phyloP scores from a whole-genome alignment of 2,329 filamentous ascomycete genomes.

The Microsporum audouinii region DNA sequence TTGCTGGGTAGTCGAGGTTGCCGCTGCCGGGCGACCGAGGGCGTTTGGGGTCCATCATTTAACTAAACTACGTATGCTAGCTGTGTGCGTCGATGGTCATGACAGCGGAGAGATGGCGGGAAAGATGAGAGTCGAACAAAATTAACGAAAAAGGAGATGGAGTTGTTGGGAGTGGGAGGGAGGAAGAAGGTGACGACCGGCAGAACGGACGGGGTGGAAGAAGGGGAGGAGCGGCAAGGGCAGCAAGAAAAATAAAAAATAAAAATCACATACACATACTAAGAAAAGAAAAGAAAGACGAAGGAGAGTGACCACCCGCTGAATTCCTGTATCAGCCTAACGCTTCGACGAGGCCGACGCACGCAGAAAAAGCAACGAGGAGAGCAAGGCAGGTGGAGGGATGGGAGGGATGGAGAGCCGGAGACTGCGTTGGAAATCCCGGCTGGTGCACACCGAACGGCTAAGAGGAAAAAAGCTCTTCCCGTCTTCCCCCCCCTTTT shows the following conservation, averaged over 20 bases:
- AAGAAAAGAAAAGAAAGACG: not conserved
- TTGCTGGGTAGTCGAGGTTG: conserved; percentile 34
- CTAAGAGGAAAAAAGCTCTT: not conserved
- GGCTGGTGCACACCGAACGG: not conserved
- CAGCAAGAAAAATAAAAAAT: conserved; percentile 2
- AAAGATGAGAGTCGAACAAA: conserved; percentile 4
- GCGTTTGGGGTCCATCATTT: not conserved
- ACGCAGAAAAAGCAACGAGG: conserved; percentile 1
- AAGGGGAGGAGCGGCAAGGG: conserved; percentile 6
- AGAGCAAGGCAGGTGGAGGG: not conserved
- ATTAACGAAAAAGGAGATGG: conserved; percentile 40
- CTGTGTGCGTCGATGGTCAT: not conserved
- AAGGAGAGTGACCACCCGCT: not conserved
- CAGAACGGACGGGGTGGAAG: conserved; percentile 6
- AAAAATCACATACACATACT: not conserved
- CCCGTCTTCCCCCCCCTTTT: not conserved
- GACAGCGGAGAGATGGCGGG: conserved; percentile 15
- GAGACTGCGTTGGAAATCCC: not conserved
- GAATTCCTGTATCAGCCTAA: not conserved
- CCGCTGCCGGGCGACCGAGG: conserved; percentile 34
- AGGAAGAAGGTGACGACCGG: conserved; percentile 8
- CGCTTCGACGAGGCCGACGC: not conserved
- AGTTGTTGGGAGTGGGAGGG: not conserved
- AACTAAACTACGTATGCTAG: not conserved
- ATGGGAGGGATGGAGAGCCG: not conserved